Conservation (phyloP, 139 green algal species). For the Chlorella sorokiniana region DNA sequence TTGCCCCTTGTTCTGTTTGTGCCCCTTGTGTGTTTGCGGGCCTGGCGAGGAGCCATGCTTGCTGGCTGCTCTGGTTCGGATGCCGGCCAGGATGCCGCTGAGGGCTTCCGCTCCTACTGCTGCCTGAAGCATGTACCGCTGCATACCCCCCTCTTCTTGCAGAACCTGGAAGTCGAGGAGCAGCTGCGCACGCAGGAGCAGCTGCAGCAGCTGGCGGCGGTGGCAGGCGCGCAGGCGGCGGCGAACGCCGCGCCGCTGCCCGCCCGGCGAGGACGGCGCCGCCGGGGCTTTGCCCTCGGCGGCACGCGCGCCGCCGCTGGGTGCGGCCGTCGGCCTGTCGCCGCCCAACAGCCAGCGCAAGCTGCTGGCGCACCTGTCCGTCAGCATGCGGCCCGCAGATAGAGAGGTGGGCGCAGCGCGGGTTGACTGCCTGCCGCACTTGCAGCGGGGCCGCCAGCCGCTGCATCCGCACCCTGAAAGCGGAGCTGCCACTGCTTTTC, state of each 20-base stretch:
- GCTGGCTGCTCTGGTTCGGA: no score
- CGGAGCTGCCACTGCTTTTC: not conserved
- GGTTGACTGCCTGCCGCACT: not conserved
- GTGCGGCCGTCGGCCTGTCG: not conserved
- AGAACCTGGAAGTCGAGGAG: slow-evolving; percentile 22
- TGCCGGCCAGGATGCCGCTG: not conserved
- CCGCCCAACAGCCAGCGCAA: slow-evolving; percentile 27
- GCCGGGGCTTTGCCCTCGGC: no score
- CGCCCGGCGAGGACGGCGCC: no score
- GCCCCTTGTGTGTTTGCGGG: no score
- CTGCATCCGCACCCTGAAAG: no score
- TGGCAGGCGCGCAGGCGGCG: not conserved
- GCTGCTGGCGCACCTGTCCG: slow-evolving; percentile 18
- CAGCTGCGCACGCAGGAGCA: slow-evolving; percentile 29
- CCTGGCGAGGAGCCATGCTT: no score
- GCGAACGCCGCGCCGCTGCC: no score
- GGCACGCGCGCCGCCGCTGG: not conserved
- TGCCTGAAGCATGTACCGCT: no score
- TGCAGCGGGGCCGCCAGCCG: no score
- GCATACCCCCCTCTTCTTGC: not conserved
- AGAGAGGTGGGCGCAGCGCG: slow-evolving; percentile 7
- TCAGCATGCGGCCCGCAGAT: slow-evolving; percentile 14
- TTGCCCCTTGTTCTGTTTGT: no score
- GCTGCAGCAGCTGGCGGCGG: slow-evolving; percentile 25
- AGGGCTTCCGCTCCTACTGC: not conserved